These are phyloP conservation scores for Zizania palustris DNA, from an alignment of 202 grass and related monocot species.

Conservation along the genomic window DNA sequence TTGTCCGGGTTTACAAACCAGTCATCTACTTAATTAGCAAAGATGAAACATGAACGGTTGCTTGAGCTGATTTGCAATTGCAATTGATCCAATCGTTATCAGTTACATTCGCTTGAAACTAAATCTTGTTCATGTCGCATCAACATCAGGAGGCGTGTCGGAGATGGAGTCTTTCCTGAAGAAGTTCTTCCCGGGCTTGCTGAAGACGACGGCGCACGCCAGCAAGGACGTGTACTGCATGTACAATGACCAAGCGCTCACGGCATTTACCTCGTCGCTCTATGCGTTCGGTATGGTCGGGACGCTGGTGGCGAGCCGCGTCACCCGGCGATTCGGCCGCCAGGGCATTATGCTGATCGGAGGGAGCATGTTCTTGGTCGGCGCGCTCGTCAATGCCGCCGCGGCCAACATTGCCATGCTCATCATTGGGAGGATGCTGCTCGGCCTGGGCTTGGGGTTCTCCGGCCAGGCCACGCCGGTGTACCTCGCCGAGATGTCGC, in stretches of 20 bases:
- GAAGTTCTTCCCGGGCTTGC: constrained; percentile 71
- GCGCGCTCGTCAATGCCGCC: constrained; percentile 64
- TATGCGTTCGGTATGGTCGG: constrained; percentile 77
- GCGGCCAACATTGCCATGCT: constrained; percentile 85
- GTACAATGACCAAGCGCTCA: constrained; percentile 78
- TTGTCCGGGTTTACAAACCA: too few species aligned
- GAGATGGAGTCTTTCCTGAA: constrained; percentile 86
- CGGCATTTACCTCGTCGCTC: constrained; percentile 87
- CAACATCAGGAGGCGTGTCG: constrained; percentile 68
- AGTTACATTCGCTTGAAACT: background rate
- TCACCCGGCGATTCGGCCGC: constrained; percentile 64
- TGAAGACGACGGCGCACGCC: constrained; percentile 42
- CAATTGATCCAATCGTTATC: background rate
- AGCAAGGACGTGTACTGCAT: constrained; percentile 72
- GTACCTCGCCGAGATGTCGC: constrained; percentile 87
- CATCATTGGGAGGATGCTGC: constrained; percentile 71
- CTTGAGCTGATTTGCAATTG: background rate
- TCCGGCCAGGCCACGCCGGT: constrained; percentile 85
- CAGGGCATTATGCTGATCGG: constrained; percentile 69
- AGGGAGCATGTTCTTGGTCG: constrained; percentile 61
- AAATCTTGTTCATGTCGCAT: background rate
- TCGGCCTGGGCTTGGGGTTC: constrained; percentile 87
- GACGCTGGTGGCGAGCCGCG: constrained; percentile 64
- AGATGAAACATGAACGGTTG: background rate
- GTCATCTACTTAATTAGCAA: background rate